These are phyloP conservation scores for Starmerella apicola DNA, from an alignment of 805 yeast genomes.

Conservation along the genomic window DNA sequence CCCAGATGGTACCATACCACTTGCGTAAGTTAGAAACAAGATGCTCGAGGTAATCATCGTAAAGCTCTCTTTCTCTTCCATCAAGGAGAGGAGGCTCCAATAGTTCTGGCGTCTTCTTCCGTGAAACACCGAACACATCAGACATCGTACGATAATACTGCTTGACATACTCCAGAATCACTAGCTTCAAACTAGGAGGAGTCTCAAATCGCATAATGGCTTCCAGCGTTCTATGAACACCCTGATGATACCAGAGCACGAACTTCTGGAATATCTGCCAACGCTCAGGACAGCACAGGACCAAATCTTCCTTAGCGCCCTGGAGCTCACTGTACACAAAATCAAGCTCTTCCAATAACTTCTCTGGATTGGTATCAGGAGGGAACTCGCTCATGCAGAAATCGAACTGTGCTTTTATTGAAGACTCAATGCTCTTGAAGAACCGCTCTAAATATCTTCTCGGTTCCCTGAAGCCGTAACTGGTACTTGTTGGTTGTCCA, in stretches of 20 bases:
- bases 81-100: slow-evolving; percentile 53
- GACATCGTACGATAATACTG: slow-evolving; percentile 46
- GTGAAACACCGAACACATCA: slow-evolving; percentile 38
- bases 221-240: slow-evolving; percentile 51
- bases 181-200: slow-evolving; percentile 61
- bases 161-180: slow-evolving; percentile 65
- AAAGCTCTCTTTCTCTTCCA: slow-evolving; percentile 54
- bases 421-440: slow-evolving; percentile 42
- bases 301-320: slow-evolving; percentile 48
- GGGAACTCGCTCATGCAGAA: slow-evolving; percentile 47
- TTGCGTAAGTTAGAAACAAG: slow-evolving; percentile 64
- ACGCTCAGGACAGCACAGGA: slow-evolving; percentile 48
- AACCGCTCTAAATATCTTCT: slow-evolving; percentile 46
- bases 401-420: slow-evolving; percentile 54
- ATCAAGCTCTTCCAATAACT: slow-evolving; percentile 54
- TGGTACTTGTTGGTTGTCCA: neutral
- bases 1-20: slow-evolving; percentile 64
- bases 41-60: slow-evolving; percentile 66
- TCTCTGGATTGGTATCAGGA: slow-evolving; percentile 36
- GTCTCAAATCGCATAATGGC: slow-evolving; percentile 57
- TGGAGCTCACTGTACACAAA: slow-evolving; percentile 77
- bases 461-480: slow-evolving; percentile 2
- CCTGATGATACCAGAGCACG: slow-evolving; percentile 53
- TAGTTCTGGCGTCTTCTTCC: slow-evolving; percentile 25
- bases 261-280: slow-evolving; percentile 63